Evolutionary conservation across 2,329 filamentous ascomycete genomes (phyloP).

Genomic region (Cadophora luteo-olivacea): DNA sequence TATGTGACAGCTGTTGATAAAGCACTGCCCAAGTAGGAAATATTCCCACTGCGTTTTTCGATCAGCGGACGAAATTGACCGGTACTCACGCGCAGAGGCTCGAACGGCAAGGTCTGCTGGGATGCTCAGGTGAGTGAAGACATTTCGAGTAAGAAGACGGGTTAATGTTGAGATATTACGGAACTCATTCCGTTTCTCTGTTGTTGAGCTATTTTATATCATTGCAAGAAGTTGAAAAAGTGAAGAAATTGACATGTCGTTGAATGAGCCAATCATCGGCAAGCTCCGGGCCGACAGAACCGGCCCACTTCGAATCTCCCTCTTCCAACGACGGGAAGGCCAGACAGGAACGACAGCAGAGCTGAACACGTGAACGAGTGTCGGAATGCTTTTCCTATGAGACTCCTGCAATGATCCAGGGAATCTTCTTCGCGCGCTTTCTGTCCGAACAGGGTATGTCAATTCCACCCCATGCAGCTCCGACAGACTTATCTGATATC

Average conservation of each 20-base stretch:
- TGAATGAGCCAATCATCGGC: conserved; percentile 12
- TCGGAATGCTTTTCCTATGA: not conserved
- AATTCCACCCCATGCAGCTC: not conserved
- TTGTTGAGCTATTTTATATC: not conserved
- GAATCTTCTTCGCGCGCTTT: conserved; percentile 75
- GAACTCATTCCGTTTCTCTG: not conserved
- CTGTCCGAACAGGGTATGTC: conserved; percentile 67
- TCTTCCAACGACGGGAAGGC: not conserved
- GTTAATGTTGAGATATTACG: not conserved
- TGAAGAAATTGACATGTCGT: conserved; percentile 21
- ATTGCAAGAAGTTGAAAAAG: not conserved
- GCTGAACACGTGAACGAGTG: not conserved
- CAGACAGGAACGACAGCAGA: not conserved
- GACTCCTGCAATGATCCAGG: conserved; percentile 63
- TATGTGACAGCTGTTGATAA: not conserved
- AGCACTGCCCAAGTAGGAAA: no score
- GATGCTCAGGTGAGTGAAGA: not conserved
- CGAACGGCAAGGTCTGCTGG: not conserved
- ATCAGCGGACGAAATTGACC: not conserved
- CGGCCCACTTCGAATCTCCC: not conserved
- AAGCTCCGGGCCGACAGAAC: conserved; percentile 5
- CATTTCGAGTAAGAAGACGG: not conserved
- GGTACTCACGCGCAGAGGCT: not conserved
- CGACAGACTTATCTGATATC: conserved; percentile 19
- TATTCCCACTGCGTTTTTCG: not conserved